phyloP scores from a whole-genome alignment of 441 rosid species.

The Adansonia gregorii region DNA sequence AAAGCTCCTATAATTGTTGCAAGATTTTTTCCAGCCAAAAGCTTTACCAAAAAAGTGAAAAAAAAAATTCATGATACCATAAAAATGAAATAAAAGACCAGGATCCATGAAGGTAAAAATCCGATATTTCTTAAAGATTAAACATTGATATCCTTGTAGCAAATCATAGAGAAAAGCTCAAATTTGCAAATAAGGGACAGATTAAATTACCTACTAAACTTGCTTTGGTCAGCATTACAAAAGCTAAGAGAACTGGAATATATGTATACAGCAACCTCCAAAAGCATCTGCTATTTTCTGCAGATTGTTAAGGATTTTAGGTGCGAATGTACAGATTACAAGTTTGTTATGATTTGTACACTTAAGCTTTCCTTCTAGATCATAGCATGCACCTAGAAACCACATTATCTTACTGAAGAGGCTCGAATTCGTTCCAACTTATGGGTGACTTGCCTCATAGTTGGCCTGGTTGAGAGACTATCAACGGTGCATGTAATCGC shows the following conservation, averaged over 20 bases:
- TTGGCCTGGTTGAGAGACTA: constrained; percentile 44
- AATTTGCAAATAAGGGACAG: background rate
- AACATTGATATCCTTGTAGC: background rate
- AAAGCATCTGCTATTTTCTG: constrained; percentile 5
- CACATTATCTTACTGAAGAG: constrained; percentile 3
- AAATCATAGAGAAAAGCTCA: background rate
- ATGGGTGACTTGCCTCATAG: constrained; percentile 45
- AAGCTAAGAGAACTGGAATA: background rate
- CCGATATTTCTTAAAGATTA: background rate
- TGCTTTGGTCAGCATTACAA: background rate
- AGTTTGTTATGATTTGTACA: background rate
- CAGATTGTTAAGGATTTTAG: background rate
- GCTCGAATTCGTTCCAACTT: constrained; percentile 42
- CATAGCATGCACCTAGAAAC: background rate
- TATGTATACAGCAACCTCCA: constrained; percentile 3
- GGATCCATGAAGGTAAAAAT: background rate
- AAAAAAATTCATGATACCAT: background rate
- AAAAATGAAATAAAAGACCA: background rate
- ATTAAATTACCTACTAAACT: background rate
- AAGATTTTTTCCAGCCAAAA: no score
- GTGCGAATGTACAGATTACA: background rate
- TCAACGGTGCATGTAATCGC: constrained; percentile 48
- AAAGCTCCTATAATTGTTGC: no score
- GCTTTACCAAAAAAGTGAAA: background rate
- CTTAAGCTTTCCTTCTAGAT: background rate